These are phyloP conservation scores for Pleurotus citrinopileatus DNA, from an alignment of 768 basidiomycete species.

Conservation along the genomic window DNA sequence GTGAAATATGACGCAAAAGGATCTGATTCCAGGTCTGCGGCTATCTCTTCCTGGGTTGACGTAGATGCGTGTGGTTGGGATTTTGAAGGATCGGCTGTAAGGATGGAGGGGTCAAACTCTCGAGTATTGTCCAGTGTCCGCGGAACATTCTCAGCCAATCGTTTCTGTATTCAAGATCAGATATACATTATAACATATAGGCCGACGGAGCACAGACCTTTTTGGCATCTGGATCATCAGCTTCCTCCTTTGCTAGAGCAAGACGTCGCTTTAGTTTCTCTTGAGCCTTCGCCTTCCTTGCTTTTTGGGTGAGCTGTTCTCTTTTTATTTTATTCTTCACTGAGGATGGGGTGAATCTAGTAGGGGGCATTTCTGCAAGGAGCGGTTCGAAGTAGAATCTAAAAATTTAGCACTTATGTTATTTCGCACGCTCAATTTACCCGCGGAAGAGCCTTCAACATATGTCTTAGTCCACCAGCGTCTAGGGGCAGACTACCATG, in stretches of 20 bases:
- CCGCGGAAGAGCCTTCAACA: no score
- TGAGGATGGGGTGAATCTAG: constrained; percentile 56
- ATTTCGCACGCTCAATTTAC: not conserved
- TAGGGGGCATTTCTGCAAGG: constrained; percentile 52
- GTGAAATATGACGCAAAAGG: constrained; percentile 78
- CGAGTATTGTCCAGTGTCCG: constrained; percentile 92
- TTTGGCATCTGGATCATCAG: constrained; percentile 71
- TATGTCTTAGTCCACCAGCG: no score
- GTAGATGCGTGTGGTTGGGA: constrained; percentile 21
- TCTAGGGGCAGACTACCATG: no score
- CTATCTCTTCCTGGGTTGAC: constrained; percentile 53
- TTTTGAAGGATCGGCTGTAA: constrained; percentile 48
- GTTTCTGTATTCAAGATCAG: constrained; percentile 49
- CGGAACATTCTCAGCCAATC: constrained; percentile 81
- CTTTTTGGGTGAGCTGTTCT: constrained; percentile 70
- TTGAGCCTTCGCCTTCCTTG: constrained; percentile 75
- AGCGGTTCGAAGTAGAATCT: no score
- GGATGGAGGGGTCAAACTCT: constrained; percentile 73
- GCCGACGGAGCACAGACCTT: constrained; percentile 46
- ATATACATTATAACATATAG: not conserved
- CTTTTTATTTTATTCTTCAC: constrained; percentile 91
- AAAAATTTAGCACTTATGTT: no score
- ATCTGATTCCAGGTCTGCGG: constrained; percentile 69
- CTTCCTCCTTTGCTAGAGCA: constrained; percentile 74
- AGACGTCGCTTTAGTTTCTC: constrained; percentile 79